phyloP scores from a whole-genome alignment of 495 filamentous ascomycete genomes.

The Clavariopsis aquatica region DNA sequence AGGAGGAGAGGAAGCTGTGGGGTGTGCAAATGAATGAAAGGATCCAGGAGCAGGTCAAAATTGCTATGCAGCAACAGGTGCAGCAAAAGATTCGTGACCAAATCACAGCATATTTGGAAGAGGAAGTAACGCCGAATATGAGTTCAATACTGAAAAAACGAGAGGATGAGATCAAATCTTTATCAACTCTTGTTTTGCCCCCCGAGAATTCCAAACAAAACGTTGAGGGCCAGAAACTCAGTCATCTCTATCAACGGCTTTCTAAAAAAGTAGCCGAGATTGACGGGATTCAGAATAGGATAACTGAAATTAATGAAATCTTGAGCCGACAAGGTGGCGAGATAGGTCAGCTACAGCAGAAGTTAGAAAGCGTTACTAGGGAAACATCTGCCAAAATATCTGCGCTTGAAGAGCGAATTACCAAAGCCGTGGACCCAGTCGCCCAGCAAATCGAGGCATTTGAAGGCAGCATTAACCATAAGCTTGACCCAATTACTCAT shows the following conservation, averaged over 20 bases:
- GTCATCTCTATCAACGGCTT: not conserved
- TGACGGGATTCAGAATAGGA: not conserved
- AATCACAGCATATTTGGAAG: not conserved
- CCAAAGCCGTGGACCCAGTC: not conserved
- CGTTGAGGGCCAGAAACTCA: not conserved
- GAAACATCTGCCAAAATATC: not conserved
- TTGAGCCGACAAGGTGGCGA: not conserved
- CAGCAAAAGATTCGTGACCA: not conserved
- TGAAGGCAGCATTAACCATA: not conserved
- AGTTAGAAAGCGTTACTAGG: not conserved
- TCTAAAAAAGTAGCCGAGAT: not conserved
- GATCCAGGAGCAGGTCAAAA: not conserved
- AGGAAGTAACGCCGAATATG: not conserved
- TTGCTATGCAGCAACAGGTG: not conserved
- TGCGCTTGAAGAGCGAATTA: not conserved
- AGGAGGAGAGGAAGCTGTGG: not conserved
- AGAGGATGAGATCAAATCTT: not conserved
- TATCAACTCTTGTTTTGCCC: not conserved
- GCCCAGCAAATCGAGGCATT: not conserved
- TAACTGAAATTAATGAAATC: not conserved
- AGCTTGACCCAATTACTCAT: not conserved
- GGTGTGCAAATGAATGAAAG: not conserved
- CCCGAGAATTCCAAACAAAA: not conserved
- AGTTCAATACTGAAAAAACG: not conserved
- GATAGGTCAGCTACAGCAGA: not conserved